These are phyloP conservation scores for Conringia planisiliqua DNA, from an alignment of 345 rosid species.

Conservation along the genomic window DNA sequence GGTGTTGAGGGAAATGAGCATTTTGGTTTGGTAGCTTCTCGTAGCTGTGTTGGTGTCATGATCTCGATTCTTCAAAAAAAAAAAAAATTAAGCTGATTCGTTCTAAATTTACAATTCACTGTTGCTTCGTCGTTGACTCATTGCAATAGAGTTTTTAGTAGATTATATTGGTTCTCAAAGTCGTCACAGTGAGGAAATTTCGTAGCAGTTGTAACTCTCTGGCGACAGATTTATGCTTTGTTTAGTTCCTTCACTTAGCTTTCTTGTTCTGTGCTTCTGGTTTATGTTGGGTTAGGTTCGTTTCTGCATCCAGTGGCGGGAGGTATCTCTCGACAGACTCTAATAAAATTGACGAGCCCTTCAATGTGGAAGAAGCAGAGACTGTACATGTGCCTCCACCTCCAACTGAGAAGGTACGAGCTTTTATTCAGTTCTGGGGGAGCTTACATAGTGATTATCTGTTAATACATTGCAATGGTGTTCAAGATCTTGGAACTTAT, in stretches of 20 bases:
- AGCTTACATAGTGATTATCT: not conserved
- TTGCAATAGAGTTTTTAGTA: not conserved
- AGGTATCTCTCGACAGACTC: conserved; percentile 70
- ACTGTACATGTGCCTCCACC: conserved; percentile 79
- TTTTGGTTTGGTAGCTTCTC: not conserved
- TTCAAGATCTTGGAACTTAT: conserved; percentile 9
- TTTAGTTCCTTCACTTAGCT: not conserved
- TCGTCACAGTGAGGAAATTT: not conserved
- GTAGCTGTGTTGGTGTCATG: not conserved
- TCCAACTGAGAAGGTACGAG: conserved; percentile 67
- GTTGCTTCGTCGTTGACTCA: not conserved
- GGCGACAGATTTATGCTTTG: not conserved
- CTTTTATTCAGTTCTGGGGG: not conserved
- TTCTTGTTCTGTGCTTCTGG: not conserved
- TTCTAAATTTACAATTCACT: not conserved
- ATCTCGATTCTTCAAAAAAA: not conserved
- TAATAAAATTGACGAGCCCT: conserved; percentile 69
- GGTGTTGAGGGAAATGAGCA: not conserved
- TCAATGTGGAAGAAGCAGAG: conserved; percentile 87
- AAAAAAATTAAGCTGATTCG: not conserved
- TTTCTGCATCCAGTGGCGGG: conserved; percentile 35
- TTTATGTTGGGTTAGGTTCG: conserved; percentile 34
- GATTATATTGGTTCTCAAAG: not conserved
- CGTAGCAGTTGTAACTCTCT: not conserved
- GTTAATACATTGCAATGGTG: not conserved